Conservation (phyloP, 83 land plant genomes). For the Picea abies region DNA sequence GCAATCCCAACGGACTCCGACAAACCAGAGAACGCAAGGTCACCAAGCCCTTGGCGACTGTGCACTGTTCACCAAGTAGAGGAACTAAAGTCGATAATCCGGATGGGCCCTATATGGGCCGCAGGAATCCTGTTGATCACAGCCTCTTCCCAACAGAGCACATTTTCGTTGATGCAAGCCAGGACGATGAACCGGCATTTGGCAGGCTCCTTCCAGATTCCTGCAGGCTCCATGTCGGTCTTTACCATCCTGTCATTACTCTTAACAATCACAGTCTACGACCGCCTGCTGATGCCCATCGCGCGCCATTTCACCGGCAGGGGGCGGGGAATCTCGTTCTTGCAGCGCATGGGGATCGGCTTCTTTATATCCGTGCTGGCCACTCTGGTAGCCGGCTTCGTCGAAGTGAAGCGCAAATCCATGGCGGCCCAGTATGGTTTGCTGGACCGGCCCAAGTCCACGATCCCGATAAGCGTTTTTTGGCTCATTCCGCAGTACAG, state of each 20-base stretch:
- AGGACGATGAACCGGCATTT: constrained; percentile 68
- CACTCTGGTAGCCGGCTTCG: constrained; percentile 36
- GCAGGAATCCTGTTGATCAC: constrained; percentile 55
- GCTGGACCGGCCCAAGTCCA: constrained; percentile 25
- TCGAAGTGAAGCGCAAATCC: constrained; percentile 55
- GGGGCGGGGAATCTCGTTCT: constrained; percentile 48
- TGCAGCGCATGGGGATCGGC: constrained; percentile 75
- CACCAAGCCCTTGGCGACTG: constrained; percentile 66
- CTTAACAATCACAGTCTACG: constrained; percentile 46
- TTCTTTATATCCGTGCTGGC: constrained; percentile 44
- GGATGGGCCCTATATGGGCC: constrained; percentile 78
- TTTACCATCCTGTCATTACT: constrained; percentile 48
- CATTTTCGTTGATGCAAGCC: constrained; percentile 70
- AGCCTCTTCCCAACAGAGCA: constrained; percentile 52
- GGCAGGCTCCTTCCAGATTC: constrained; percentile 40
- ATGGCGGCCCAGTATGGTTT: constrained; percentile 31
- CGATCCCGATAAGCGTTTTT: constrained; percentile 51
- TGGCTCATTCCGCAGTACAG: constrained; percentile 77
- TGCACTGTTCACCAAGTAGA: constrained; percentile 84
- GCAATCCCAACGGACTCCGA: constrained; percentile 39
- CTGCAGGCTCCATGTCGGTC: constrained; percentile 56
- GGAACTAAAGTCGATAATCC: constrained; percentile 66
- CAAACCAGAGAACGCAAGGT: background rate
- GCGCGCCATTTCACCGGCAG: constrained; percentile 43
- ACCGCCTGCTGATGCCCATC: constrained; percentile 61